Conservation (phyloP, 78 protist species). For the Protostelium mycophagum region DNA sequence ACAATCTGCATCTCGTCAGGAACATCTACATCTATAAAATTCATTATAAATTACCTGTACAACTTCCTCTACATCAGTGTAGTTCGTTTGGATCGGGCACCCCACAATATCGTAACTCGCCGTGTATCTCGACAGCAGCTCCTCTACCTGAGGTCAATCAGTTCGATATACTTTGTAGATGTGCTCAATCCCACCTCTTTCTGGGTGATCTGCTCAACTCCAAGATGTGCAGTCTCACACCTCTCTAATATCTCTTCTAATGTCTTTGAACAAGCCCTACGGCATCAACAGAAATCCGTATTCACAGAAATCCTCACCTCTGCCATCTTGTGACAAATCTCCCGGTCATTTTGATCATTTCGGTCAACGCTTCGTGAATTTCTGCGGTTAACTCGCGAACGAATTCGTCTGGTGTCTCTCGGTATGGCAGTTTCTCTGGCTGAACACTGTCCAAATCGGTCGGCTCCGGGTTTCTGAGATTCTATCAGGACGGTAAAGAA, state of each 20-base stretch:
- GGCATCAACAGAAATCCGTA: background rate
- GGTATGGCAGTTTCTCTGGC: background rate
- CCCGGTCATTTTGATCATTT: background rate
- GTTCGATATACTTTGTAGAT: background rate
- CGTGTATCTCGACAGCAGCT: background rate
- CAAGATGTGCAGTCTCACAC: background rate
- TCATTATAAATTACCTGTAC: background rate
- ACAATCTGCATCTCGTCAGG: background rate
- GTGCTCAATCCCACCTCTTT: background rate
- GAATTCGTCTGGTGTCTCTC: background rate
- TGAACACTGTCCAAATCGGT: background rate
- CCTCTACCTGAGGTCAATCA: background rate
- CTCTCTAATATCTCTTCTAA: background rate
- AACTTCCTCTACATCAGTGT: slow-evolving; percentile 4
- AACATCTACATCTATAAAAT: background rate
- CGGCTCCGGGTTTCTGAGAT: background rate
- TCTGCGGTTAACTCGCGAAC: background rate
- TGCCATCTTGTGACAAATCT: background rate
- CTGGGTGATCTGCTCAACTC: background rate
- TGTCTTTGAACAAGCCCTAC: background rate
- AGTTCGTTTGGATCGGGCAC: slow-evolving; percentile 2
- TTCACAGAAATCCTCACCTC: background rate
- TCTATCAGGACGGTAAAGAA: background rate
- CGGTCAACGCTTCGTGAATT: background rate
- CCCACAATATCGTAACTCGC: background rate